Percentiles rank a stretch among this genome's conserved stretches.
Conservation (phyloP, 2,329 filamentous ascomycete species). For the Ceratocystis eucalypticola region DNA sequence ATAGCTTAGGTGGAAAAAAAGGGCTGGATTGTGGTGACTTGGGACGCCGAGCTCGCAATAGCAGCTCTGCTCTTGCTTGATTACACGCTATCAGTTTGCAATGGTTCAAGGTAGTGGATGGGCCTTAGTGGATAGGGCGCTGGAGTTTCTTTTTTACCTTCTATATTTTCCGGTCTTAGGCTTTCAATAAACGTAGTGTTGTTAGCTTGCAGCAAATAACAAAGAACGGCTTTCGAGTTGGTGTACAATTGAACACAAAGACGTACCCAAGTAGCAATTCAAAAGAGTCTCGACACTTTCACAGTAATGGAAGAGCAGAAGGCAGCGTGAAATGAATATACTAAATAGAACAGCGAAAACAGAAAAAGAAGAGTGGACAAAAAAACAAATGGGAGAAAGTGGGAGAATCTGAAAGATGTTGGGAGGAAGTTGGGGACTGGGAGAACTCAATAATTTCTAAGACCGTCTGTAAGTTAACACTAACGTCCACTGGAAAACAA, state of each 20-base stretch:
- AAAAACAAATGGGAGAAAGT: background rate
- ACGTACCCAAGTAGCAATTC: background rate
- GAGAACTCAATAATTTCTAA: conserved; percentile 11
- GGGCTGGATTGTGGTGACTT: background rate
- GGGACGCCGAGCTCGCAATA: conserved; percentile 6
- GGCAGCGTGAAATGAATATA: background rate
- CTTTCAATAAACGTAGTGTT: background rate
- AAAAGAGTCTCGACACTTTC: background rate
- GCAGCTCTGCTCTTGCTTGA: background rate
- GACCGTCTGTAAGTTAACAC: conserved; percentile 3
- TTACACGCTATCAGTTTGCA: background rate
- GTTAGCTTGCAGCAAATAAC: background rate
- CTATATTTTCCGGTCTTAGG: background rate
- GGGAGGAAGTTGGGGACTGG: conserved; percentile 8
- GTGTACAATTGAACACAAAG: background rate
- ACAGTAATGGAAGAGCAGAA: background rate
- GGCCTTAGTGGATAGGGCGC: background rate
- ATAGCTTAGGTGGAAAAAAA: background rate
- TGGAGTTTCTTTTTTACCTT: background rate
- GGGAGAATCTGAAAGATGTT: conserved; percentile 13
- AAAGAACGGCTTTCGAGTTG: background rate
- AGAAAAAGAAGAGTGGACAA: background rate
- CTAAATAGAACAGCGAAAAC: background rate
- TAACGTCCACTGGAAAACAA: background rate
- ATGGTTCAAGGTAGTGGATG: background rate